A percentile compares a stretch with the other conserved stretches of the same genome.
Evolutionary conservation across 768 basidiomycete species (phyloP).

Genomic region (Saitozyma podzolica): DNA sequence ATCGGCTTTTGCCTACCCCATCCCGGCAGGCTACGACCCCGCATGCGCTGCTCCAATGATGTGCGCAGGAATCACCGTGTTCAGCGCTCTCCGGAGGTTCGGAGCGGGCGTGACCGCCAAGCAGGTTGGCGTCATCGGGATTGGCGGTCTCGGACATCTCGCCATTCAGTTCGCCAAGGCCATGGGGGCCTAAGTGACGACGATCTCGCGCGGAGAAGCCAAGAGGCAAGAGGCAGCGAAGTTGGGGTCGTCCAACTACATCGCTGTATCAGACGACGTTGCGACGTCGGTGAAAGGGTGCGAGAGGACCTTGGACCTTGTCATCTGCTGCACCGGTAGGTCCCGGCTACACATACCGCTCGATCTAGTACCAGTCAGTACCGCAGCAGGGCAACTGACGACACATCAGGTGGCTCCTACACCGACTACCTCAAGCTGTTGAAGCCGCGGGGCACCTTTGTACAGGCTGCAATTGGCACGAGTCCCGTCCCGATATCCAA

Average conservation of each 20-base stretch:
- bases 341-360: not conserved
- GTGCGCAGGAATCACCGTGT: conserved; percentile 48
- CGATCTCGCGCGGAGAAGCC: conserved; percentile 60
- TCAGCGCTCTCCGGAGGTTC: conserved; percentile 38
- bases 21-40: conserved; percentile 66
- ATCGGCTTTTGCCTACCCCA: conserved; percentile 61
- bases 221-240: conserved; percentile 63
- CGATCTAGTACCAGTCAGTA: too few species aligned
- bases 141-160: conserved; percentile 40
- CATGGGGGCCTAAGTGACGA: conserved; percentile 62
- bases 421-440: not conserved
- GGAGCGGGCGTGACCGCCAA: conserved; percentile 45
- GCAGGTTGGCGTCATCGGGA: conserved; percentile 48
- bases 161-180: conserved; percentile 58
- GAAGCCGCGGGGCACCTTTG: not conserved
- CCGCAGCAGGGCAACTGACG: too few species aligned
- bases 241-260: conserved; percentile 62
- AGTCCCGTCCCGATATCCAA: too few species aligned
- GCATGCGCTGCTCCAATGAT: conserved; percentile 48
- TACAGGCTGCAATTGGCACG: not conserved
- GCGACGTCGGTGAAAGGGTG: conserved; percentile 45
- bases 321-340: conserved; percentile 55
- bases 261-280: conserved; percentile 56
- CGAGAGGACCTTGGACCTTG: conserved; percentile 51
- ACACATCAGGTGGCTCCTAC: not conserved